Evolutionary conservation across 345 rosid genomes (phyloP).

Genomic region (Populus pruinosa): DNA sequence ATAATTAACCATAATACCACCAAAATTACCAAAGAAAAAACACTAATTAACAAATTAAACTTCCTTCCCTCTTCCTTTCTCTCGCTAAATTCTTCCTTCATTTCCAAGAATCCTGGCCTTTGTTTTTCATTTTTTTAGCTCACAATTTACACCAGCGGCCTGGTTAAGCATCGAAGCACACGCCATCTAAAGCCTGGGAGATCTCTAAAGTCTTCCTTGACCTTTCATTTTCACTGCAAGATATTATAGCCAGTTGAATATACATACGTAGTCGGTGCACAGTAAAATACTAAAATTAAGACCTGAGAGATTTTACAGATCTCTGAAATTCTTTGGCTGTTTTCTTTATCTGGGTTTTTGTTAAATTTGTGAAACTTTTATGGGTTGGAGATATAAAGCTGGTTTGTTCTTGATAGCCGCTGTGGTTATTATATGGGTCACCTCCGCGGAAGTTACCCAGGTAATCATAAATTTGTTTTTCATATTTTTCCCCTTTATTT

Average conservation of each 20-base stretch:
- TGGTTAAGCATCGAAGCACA: conserved; percentile 12
- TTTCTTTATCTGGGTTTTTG: not conserved
- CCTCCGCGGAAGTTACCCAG: conserved; percentile 40
- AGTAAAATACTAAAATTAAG: conserved; percentile 8
- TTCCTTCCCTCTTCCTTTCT: not conserved
- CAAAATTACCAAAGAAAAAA: not conserved
- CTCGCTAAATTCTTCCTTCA: not conserved
- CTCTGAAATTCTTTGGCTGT: conserved; percentile 18
- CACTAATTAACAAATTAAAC: not conserved
- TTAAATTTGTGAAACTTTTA: conserved; percentile 16
- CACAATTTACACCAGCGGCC: not conserved
- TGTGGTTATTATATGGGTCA: conserved; percentile 72
- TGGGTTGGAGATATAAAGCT: conserved; percentile 87
- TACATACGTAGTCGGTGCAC: not conserved
- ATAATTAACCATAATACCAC: not conserved
- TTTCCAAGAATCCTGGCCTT: conserved; percentile 5
- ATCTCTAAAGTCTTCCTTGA: conserved; percentile 1
- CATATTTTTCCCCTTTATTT: not conserved
- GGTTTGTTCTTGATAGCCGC: conserved; percentile 81
- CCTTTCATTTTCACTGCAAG: not conserved
- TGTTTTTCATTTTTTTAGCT: not conserved
- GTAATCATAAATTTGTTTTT: conserved; percentile 3
- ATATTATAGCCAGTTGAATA: not conserved
- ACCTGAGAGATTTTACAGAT: conserved; percentile 23
- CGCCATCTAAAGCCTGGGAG: conserved; percentile 5